Evolutionary conservation across 139 green algal genomes (phyloP), one percentile per base, ranked within the genome.

Genomic region (Chlamydomonas sp.): DNA sequence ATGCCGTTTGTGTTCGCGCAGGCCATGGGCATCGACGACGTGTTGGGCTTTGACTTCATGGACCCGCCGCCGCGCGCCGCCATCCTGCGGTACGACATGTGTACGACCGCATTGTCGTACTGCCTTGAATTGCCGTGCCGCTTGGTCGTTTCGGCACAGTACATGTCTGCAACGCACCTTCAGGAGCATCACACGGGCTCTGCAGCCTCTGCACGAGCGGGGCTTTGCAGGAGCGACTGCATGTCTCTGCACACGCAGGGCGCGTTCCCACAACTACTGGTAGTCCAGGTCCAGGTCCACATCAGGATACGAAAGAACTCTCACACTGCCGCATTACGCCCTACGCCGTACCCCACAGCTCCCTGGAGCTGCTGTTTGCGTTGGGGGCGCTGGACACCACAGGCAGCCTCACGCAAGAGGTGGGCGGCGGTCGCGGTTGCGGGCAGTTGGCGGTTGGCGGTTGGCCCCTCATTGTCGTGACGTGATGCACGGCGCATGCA

Each of bases 1-100:
- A 1, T 77, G 95, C 31, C 31, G 31, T 49, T 49, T 49, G 31
- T 49, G 31, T 49, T 49, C 31, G 31, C 31, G 2, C 69, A 96
- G 85, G 95, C 96, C 9, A 85, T 98, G 85, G 96, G 96, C 4
- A 92, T 98, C 49, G 58, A 93, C 3, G 93, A 98, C 61, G 88
- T 97, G 75, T 64, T 95, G 57, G 85, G 58, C 15, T 98, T 98
- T 89, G 95, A 96, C 83, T 96, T 97, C 87, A 93, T 96, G 89
- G 91, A 96, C 89, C 87, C 90, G 1, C 94, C 95, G n/a, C 93
- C 94, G 8, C 82, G 72, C 8, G 77, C 90, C 0, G 91, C 93
- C 18, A 87, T 97, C 31, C 62, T 96, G 5, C 90, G 93, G 88
- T 92, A 66, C 0, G 82, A 49, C 31, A 49, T 49, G 31, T 49